Evolutionary conservation across 2,329 filamentous ascomycete species (phyloP).

Genomic region (Pestalotiopsis sp.): DNA sequence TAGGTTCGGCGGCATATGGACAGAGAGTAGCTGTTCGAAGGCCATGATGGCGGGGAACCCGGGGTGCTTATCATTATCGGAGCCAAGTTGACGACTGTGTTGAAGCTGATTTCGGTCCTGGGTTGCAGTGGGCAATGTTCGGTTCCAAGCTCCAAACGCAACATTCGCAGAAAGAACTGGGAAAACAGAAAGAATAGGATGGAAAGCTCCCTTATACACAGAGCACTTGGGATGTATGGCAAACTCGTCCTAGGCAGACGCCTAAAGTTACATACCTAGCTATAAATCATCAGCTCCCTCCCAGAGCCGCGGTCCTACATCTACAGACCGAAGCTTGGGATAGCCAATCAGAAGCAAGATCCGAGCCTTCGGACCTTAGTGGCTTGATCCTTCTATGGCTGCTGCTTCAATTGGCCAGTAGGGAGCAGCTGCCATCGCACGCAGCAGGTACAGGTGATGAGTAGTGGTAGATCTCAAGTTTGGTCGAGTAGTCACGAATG

Average conservation of each 20-base stretch:
- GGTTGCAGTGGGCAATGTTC: too few relatives aligned
- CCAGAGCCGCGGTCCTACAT: neutral
- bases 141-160: too few relatives aligned
- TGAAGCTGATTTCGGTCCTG: neutral
- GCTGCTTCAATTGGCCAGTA: neutral
- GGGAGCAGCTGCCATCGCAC: too few relatives aligned
- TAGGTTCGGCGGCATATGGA: neutral
- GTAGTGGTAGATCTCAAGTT: too few relatives aligned
- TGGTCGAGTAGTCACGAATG: too few relatives aligned
- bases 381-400: neutral
- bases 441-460: too few relatives aligned
- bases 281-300: neutral
- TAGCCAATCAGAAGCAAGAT: neutral
- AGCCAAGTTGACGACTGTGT: neutral
- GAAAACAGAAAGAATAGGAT: too few relatives aligned
- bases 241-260: neutral
- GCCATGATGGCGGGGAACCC: neutral
- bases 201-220: too few relatives aligned
- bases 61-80: neutral
- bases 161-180: too few relatives aligned
- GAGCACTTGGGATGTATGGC: neutral
- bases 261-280: neutral
- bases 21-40: neutral
- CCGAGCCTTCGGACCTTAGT: neutral
- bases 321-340: neutral